Evolutionary conservation across 1,284 basidiomycete genomes (phyloP).

Genomic region (Erythrobasidium hasegawianum): DNA sequence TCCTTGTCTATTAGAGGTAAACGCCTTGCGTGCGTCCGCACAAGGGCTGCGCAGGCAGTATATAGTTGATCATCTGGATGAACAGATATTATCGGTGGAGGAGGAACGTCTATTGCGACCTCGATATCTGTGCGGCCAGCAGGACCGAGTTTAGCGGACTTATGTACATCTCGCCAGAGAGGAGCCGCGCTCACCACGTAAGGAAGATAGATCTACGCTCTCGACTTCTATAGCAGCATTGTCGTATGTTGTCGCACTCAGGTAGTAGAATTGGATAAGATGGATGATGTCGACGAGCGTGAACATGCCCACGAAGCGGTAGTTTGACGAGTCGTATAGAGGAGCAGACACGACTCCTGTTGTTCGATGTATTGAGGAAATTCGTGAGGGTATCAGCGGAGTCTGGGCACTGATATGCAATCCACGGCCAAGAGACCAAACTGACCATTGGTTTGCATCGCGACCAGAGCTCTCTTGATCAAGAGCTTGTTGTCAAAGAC

Average conservation of each 20-base stretch:
- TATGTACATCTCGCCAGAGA: neutral
- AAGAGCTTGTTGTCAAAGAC: slow-evolving; percentile 91
- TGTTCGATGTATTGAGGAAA: too few relatives aligned
- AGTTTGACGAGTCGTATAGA: slow-evolving; percentile 91
- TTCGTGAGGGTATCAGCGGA: neutral
- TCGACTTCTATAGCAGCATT: slow-evolving; percentile 87
- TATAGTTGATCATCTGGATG: slow-evolving; percentile 84
- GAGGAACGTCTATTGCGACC: slow-evolving; percentile 81
- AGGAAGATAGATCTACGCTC: slow-evolving; percentile 80
- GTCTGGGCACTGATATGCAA: neutral
- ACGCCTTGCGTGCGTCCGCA: slow-evolving; percentile 91
- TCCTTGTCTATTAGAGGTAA: slow-evolving; percentile 91
- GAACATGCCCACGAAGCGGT: slow-evolving; percentile 89
- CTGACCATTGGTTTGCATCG: slow-evolving; percentile 79
- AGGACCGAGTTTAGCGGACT: slow-evolving; percentile 8
- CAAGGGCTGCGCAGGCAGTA: slow-evolving; percentile 84
- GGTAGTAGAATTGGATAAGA: slow-evolving; percentile 93
- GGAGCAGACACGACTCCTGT: slow-evolving; percentile 98
- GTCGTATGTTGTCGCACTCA: slow-evolving; percentile 74
- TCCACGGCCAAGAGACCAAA: neutral
- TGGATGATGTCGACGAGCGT: slow-evolving; percentile 94
- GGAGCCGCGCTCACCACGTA: slow-evolving; percentile 67
- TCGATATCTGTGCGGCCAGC: slow-evolving; percentile 76
- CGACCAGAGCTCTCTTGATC: slow-evolving; percentile 87
- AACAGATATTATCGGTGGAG: slow-evolving; percentile 83